A percentile compares a stretch with the other conserved stretches of the same genome.
These are phyloP conservation scores for Lentinula novae-zelandiae DNA, from an alignment of 1,284 basidiomycete species.

Conservation along the genomic window DNA sequence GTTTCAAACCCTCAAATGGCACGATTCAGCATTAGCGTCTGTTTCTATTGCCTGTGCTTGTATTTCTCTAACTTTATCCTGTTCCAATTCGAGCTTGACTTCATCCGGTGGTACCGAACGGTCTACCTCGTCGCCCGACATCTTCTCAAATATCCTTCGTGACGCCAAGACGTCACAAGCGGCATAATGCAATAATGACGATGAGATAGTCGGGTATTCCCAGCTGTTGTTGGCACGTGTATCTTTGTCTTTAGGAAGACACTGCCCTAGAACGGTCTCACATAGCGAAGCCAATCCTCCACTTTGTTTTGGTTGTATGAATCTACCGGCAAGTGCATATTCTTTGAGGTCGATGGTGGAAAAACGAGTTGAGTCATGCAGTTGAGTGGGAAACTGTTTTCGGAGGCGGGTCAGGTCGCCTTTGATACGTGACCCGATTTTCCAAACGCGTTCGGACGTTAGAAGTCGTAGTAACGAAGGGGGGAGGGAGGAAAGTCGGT, in stretches of 20 bases:
- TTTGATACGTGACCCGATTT: slow-evolving; percentile 13
- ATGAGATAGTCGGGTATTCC: slow-evolving; percentile 4
- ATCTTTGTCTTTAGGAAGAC: slow-evolving; percentile 9
- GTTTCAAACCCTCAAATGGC: neutral
- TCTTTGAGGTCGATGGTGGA: slow-evolving; percentile 16
- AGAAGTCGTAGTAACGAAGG: slow-evolving; percentile 10
- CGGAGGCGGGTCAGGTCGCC: slow-evolving; percentile 15
- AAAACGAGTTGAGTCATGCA: slow-evolving; percentile 1
- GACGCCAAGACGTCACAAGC: slow-evolving; percentile 10
- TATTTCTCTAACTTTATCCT: neutral
- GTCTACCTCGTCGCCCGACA: neutral
- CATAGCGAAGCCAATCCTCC: slow-evolving; percentile 4
- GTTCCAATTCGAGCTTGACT: neutral
- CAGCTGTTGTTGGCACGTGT: slow-evolving; percentile 3
- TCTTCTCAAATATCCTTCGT: slow-evolving; percentile 4
- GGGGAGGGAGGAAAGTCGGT: slow-evolving; percentile 9
- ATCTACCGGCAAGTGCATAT: neutral
- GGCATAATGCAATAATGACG: slow-evolving; percentile 8
- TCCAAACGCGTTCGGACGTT: slow-evolving; percentile 10
- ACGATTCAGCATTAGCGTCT: neutral
- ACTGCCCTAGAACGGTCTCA: slow-evolving; percentile 1
- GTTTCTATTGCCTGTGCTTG: neutral
- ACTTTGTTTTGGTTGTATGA: slow-evolving; percentile 6
- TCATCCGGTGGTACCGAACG: too few species aligned
- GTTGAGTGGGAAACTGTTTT: slow-evolving; percentile 14